Evolutionary conservation across 805 yeast genomes (phyloP).

Genomic region (Saccharomyces eubayanus): DNA sequence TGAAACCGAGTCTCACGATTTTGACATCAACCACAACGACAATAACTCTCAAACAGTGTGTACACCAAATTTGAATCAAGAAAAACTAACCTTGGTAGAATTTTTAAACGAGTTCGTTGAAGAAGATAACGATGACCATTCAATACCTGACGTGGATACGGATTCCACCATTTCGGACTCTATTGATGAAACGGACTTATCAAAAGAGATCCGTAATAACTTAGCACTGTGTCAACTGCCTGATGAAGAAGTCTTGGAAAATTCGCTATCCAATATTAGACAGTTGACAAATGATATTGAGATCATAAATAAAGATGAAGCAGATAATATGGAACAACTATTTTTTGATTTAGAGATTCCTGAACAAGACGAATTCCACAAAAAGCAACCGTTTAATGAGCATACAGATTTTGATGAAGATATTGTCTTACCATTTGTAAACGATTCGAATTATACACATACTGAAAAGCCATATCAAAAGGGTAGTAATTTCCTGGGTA

Average conservation of each 20-base stretch:
- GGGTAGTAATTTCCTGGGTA: constrained; percentile 11
- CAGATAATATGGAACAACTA: constrained; percentile 2
- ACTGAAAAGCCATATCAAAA: constrained; percentile 1
- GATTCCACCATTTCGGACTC: constrained; percentile 12
- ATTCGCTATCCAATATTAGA: constrained; percentile 3
- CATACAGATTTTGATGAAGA: neutral
- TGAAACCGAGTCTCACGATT: neutral
- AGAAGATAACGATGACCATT: constrained; percentile 1
- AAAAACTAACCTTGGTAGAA: constrained; percentile 5
- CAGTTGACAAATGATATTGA: constrained; percentile 10
- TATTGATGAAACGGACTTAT: constrained; percentile 9
- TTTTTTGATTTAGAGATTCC: neutral
- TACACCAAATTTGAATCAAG: neutral
- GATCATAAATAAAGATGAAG: constrained; percentile 7
- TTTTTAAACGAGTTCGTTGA: constrained; percentile 1
- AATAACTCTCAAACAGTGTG: neutral
- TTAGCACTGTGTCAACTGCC: constrained; percentile 15
- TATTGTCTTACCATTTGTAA: neutral
- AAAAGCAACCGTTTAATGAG: neutral
- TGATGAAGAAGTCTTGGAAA: neutral
- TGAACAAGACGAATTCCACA: neutral
- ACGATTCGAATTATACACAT: constrained; percentile 2
- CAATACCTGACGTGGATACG: constrained; percentile 3
- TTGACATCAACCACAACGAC: neutral
- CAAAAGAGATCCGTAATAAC: constrained; percentile 14